Conservation (phyloP, 768 basidiomycete genomes). For the Mycena haematopus region DNA sequence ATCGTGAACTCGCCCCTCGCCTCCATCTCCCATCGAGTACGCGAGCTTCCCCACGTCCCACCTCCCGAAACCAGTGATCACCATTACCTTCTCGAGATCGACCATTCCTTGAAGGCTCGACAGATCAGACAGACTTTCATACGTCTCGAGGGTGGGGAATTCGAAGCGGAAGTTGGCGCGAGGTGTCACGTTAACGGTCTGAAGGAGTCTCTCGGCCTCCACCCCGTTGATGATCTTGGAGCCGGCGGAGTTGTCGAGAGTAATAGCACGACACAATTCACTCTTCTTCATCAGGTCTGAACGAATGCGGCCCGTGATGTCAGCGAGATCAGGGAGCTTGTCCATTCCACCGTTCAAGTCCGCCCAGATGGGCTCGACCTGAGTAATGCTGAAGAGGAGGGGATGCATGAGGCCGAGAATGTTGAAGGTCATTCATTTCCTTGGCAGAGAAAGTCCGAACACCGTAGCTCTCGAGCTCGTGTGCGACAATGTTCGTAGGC, state of each 20-base stretch:
- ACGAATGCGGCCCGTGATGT: constrained; percentile 89
- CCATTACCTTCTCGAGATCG: constrained; percentile 95
- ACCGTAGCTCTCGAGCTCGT: constrained; percentile 90
- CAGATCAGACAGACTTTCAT: constrained; percentile 75
- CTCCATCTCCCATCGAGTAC: constrained; percentile 99
- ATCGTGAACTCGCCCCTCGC: constrained; percentile 96
- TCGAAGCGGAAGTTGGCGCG: constrained; percentile 98
- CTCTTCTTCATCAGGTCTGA: constrained; percentile 82
- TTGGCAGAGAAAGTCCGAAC: constrained; percentile 99
- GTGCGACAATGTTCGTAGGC: constrained; percentile 92
- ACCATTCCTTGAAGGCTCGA: constrained; percentile 84
- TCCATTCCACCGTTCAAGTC: constrained; percentile 99
- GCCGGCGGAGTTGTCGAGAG: constrained; percentile 94
- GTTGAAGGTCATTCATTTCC: constrained; percentile 99
- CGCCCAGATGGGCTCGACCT: constrained; percentile 99
- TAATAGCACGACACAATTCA: constrained; percentile 90
- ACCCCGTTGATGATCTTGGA: constrained; percentile 90
- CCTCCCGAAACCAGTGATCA: constrained; percentile 96
- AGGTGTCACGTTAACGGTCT: constrained; percentile 91
- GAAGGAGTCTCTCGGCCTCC: constrained; percentile 90
- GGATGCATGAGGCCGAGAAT: constrained; percentile 99
- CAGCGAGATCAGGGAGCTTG: constrained; percentile 94
- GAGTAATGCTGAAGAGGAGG: constrained; percentile 97
- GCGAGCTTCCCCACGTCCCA: constrained; percentile 97
- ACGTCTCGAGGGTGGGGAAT: constrained; percentile 84